Evolutionary conservation across 2,329 filamentous ascomycete species (phyloP), one percentile per base, ranked within the genome.

Genomic region (Talaromyces sp.): DNA sequence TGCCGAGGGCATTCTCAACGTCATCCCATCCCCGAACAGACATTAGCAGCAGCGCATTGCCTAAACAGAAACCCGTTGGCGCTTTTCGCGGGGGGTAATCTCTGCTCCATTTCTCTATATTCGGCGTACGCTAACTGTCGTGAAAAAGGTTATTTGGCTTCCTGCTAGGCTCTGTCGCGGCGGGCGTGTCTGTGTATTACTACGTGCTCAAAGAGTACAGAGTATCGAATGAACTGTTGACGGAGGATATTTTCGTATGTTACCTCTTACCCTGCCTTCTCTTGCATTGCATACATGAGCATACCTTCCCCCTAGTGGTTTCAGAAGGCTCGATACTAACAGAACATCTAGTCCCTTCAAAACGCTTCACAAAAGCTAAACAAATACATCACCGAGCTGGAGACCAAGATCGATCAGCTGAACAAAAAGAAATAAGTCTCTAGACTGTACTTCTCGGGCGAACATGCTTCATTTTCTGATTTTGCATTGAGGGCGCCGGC

Each of bases 171-270:
- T 89, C 91, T 68, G 89, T 91, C 56, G 83, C 92, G 61, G 89
- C 93, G 53, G 93, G 92, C 73, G 86, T 86, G 61, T 89, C 88
- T 66, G 90, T 96, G 72, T 98, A 97, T 82, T 93, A 92, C 78
- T 98, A 98, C 79, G 87, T 97, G 70, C 82, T 98, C 72, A 88
- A 94, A 77, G 93, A 98, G 79, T 98, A 97, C 84, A 92, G 93
- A 81, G 85, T 93, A 51, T 91, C 92, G 71, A 98, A 97, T 82
- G 91, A 96, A 81, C 86, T 97, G 75, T 83, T 98, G 80, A 94
- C 90, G 67, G 93, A 97, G 81, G 94, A 98, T 80, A 97, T 98
- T 78, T 94, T 94, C 80, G 94, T 97, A 86, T 79, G 92, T 89
- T 64, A 15, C 4, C 34, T 43, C 3, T 89, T 64, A 19, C 4